Evolutionary conservation across 306 rosid species (phyloP), one percentile per base, ranked within the genome.

Genomic region (Cicer pinnatifidum): DNA sequence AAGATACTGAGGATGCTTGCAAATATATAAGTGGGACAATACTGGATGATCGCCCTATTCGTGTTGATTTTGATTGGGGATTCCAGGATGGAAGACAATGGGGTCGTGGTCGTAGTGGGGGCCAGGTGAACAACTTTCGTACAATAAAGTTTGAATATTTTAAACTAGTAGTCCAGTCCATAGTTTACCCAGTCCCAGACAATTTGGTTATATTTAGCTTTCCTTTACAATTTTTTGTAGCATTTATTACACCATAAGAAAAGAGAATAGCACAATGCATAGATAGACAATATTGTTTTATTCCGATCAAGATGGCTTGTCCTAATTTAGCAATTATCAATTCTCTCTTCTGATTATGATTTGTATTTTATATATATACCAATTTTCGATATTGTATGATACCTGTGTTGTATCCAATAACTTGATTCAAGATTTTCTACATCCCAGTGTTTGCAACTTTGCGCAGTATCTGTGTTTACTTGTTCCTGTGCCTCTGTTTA

Each of bases 1-100:
- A 94, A 62, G 99, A 94, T 84, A 80, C 96, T 2, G 97, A 91
- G 82, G 99, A 94, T 82, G 96, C 96, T 72, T 96, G 93, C 69
- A 94, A 91, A 69, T 94, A 88, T 80, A 84, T 94, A 76, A 94
- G 99, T 40, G 97, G 97, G 61, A 94, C 99, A 6, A 91, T 91
- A 83, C 96, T 94, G 62, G 99, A 94, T 82, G 99, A 94, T 64
- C 98, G 98, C 71, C 97, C 96, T 54, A 91, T 94, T 82, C 98
- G 98, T 81, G 98, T 88, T 84, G 98, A 94, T 88, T 94, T 94
- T 85, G 99, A 94, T 65, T 94, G 99, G 99, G 99, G 99, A 62
- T 94, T 94, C 78, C 96, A 83, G 76, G 99, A 94, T 16, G 99
- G 99, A 9, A 87, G 99, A 78, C 99, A 94, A 80, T 94, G 97